Conservation (phyloP, 306 rosid genomes). For the Cicer cuneatum region DNA sequence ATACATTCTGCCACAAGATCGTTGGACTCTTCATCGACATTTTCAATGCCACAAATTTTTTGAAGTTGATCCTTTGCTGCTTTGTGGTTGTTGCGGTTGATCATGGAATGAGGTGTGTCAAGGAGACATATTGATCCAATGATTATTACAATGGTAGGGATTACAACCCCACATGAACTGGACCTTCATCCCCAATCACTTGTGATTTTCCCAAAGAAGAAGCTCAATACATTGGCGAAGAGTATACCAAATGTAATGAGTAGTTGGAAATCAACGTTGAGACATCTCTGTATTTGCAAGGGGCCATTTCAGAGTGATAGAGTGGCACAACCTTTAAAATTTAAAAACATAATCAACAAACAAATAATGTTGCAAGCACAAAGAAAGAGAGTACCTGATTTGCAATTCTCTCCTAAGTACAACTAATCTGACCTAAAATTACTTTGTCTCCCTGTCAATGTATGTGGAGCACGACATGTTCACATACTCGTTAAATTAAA, state of each 20-base stretch:
- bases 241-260: conserved; percentile 89
- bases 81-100: conserved; percentile 69
- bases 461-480: too few relatives aligned
- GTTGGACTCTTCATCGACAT: conserved; percentile 73
- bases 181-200: conserved; percentile 99
- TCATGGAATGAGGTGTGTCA: conserved; percentile 88
- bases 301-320: conserved; percentile 94
- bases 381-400: conserved; percentile 69
- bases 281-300: conserved; percentile 77
- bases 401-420: too few relatives aligned
- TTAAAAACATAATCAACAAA: neutral
- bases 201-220: conserved; percentile 81
- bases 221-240: conserved; percentile 75
- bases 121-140: conserved; percentile 71
- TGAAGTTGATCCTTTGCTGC: conserved; percentile 58
- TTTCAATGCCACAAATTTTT: conserved; percentile 59
- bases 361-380: neutral
- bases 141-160: conserved; percentile 79
- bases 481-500: too few relatives aligned
- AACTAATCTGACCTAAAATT: too few relatives aligned
- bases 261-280: conserved; percentile 82
- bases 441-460: too few relatives aligned
- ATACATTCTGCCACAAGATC: conserved; percentile 80
- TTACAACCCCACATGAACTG: conserved; percentile 88
- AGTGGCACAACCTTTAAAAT: conserved; percentile 80